Percentiles rank a stretch among this genome's conserved stretches.
Evolutionary conservation across 1,284 basidiomycete species (phyloP).

Genomic region (Puccinia triticina): DNA sequence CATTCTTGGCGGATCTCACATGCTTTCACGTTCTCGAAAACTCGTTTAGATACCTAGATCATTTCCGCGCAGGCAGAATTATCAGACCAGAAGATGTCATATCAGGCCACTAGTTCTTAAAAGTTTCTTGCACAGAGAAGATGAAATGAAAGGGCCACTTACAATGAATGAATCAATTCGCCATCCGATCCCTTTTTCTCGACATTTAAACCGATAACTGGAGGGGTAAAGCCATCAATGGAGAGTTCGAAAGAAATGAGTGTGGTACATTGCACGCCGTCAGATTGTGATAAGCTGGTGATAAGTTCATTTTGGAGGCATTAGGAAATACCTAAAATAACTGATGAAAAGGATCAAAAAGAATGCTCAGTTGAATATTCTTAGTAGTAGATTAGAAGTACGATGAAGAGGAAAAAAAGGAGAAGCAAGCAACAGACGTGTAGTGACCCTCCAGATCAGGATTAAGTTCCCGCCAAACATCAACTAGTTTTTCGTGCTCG

Average conservation of each 20-base stretch:
- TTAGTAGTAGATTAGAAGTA: not conserved
- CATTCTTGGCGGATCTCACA: conserved; percentile 47
- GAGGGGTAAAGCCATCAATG: too few relatives aligned
- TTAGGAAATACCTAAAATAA: conserved; percentile 32
- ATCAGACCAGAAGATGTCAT: not conserved
- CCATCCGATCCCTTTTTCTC: conserved; percentile 51
- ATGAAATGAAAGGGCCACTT: not conserved
- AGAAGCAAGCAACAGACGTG: conserved; percentile 17
- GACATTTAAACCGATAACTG: conserved; percentile 42
- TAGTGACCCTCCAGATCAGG: conserved; percentile 43
- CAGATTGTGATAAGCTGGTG: not conserved
- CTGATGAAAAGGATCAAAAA: not conserved
- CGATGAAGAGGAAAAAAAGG: not conserved
- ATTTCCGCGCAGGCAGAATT: not conserved
- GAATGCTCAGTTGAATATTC: not conserved
- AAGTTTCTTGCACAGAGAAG: not conserved
- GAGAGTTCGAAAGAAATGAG: not conserved
- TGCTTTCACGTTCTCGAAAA: conserved; percentile 10
- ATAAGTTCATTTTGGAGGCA: not conserved
- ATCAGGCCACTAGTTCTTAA: not conserved
- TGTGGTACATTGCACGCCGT: not conserved
- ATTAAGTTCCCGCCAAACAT: conserved; percentile 41
- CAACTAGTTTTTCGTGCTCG: conserved; percentile 36
- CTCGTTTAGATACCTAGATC: conserved; percentile 31
- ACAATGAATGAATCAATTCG: conserved; percentile 49